Conservation (phyloP, 2,329 filamentous ascomycete genomes). For the Neofusicoccum umdonicola region DNA sequence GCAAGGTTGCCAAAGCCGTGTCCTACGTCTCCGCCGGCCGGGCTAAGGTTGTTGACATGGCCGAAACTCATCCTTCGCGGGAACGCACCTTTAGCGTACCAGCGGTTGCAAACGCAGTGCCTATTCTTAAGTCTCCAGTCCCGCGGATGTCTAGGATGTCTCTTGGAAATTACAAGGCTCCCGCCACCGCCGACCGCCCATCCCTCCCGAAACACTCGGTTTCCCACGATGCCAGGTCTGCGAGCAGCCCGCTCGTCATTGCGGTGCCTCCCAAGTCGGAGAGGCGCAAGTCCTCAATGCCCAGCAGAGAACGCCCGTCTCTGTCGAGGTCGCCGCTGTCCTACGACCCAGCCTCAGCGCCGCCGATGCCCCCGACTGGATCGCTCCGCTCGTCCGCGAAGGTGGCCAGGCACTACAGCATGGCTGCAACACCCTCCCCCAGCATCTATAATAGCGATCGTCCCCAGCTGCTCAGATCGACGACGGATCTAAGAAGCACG, state of each 20-base stretch:
- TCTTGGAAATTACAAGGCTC: conserved; percentile 24
- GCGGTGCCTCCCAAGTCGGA: not conserved
- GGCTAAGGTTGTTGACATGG: conserved; percentile 38
- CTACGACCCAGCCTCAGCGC: not conserved
- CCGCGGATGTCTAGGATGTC: conserved; percentile 27
- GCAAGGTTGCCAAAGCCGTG: conserved; percentile 36
- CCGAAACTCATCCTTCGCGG: conserved; percentile 9
- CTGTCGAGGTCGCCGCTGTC: conserved; percentile 13
- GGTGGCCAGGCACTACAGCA: conserved; percentile 14
- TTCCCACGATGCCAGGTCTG: not conserved
- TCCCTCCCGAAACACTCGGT: not conserved
- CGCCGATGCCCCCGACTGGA: not conserved
- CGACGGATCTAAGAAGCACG: conserved; percentile 4
- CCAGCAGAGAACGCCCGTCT: not conserved
- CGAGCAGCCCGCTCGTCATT: not conserved
- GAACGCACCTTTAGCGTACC: conserved; percentile 28
- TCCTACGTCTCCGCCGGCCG: conserved; percentile 38
- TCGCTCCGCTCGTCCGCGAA: conserved; percentile 9
- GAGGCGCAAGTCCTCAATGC: conserved; percentile 13
- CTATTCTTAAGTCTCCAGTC: conserved; percentile 27
- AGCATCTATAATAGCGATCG: not conserved
- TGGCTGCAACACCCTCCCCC: not conserved
- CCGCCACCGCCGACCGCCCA: conserved; percentile 7
- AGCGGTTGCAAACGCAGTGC: conserved; percentile 30
- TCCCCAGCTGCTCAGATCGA: conserved; percentile 12